phyloP scores from a whole-genome alignment of 2,329 filamentous ascomycete genomes.

The Dactylella cylindrospora region DNA sequence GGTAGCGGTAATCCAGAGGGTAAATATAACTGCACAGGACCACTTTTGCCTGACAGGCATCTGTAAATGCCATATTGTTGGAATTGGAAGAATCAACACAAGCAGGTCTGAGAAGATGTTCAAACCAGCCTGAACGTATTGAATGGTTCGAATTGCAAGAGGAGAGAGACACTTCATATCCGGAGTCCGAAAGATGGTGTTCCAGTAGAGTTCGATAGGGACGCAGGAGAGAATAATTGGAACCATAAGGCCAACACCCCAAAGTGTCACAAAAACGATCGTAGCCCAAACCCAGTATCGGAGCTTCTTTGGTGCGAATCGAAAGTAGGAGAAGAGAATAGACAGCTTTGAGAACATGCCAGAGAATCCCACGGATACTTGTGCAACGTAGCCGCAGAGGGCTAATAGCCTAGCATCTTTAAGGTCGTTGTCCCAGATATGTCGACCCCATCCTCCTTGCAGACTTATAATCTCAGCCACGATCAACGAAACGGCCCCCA shows the following conservation, averaged over 20 bases:
- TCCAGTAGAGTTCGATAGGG: constrained; percentile 24
- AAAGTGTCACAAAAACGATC: constrained; percentile 15
- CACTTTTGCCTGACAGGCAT: constrained; percentile 28
- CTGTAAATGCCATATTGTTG: constrained; percentile 14
- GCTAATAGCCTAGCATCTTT: constrained; percentile 13
- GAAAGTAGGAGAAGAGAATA: constrained; percentile 23
- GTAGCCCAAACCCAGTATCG: constrained; percentile 19
- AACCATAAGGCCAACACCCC: constrained; percentile 18
- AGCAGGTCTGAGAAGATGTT: constrained; percentile 25
- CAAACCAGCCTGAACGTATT: constrained; percentile 13
- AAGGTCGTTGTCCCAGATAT: constrained; percentile 20
- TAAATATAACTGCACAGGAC: constrained; percentile 26
- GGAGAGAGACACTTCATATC: constrained; percentile 33
- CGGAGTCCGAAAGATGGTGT: constrained; percentile 15
- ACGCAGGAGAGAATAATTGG: constrained; percentile 22
- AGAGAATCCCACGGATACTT: constrained; percentile 8
- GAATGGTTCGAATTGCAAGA: constrained; percentile 10
- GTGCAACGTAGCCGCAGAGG: constrained; percentile 19
- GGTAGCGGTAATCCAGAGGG: constrained; percentile 22
- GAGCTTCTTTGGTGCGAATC: constrained; percentile 19
- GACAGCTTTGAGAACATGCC: constrained; percentile 25
- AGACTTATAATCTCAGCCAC: constrained; percentile 23
- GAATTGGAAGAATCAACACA: constrained; percentile 17
- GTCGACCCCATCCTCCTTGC: constrained; percentile 18
- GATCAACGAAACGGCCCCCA: constrained; percentile 9